These are phyloP conservation scores for Neurospora sp. DNA, from an alignment of 495 filamentous ascomycete genomes.

Conservation along the genomic window DNA sequence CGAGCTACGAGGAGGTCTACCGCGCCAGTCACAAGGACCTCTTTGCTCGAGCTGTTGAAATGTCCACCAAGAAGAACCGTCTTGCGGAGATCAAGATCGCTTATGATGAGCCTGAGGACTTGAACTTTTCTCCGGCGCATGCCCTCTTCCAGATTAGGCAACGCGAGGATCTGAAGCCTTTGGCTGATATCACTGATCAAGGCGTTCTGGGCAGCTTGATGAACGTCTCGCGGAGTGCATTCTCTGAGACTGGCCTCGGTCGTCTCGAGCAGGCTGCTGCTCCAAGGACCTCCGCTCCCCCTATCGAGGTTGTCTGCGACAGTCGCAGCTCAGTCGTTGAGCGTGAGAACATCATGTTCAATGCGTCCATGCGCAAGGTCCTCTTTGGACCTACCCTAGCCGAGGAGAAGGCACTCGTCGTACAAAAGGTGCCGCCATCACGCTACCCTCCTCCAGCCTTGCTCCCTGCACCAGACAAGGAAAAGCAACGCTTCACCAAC, in stretches of 20 bases:
- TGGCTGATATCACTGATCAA: slow-evolving; percentile 61
- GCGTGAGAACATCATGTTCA: slow-evolving; percentile 70
- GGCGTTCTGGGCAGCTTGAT: slow-evolving; percentile 65
- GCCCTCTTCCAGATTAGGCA: slow-evolving; percentile 71
- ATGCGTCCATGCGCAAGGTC: slow-evolving; percentile 57
- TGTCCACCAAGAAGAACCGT: slow-evolving; percentile 40
- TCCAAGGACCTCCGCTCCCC: slow-evolving; percentile 74
- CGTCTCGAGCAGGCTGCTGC: slow-evolving; percentile 70
- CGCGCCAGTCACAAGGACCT: slow-evolving; percentile 46
- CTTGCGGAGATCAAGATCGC: slow-evolving; percentile 34
- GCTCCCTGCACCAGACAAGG: slow-evolving; percentile 65
- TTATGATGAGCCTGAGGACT: slow-evolving; percentile 40
- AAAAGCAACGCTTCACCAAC: slow-evolving; percentile 73
- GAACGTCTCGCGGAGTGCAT: slow-evolving; percentile 62
- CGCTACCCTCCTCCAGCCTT: slow-evolving; percentile 53
- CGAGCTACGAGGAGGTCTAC: slow-evolving; percentile 60
- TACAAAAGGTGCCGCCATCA: slow-evolving; percentile 52
- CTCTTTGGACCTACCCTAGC: slow-evolving; percentile 56
- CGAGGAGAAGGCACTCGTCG: slow-evolving; percentile 64
- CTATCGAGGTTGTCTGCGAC: slow-evolving; percentile 67
- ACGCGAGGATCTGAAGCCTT: slow-evolving; percentile 52
- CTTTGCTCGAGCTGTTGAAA: slow-evolving; percentile 51
- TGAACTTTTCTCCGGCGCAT: slow-evolving; percentile 56
- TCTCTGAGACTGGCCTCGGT: slow-evolving; percentile 57
- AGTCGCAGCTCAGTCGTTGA: slow-evolving; percentile 57